Evolutionary conservation across 495 filamentous ascomycete genomes (phyloP).

Genomic region (Aspergillus cristatus): DNA sequence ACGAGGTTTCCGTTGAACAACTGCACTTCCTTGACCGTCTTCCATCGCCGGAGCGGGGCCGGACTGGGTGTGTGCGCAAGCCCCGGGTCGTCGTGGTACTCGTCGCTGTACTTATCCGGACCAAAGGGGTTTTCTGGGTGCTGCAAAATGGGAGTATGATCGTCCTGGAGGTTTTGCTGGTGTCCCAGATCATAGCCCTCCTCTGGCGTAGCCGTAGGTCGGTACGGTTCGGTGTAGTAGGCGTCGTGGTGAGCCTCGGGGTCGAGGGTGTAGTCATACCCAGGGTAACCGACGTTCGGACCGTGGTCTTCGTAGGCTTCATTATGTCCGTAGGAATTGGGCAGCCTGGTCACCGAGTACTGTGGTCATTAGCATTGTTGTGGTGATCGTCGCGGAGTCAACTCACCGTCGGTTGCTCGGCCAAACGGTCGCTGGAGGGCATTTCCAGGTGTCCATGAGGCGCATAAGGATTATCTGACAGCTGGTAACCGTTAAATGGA

Average conservation of each 20-base stretch:
- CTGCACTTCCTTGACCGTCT: conserved; percentile 96
- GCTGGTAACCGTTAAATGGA: conserved; percentile 57
- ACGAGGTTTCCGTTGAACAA: conserved; percentile 96
- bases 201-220: conserved; percentile 46
- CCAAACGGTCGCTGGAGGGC: conserved; percentile 59
- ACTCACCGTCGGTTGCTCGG: conserved; percentile 65
- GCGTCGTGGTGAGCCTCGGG: conserved; percentile 79
- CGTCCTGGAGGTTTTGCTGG: conserved; percentile 47
- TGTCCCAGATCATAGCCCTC: conserved; percentile 48
- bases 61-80: conserved; percentile 45
- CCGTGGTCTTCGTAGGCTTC: conserved; percentile 52
- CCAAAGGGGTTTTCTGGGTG: conserved; percentile 43
- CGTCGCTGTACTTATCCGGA: conserved; percentile 42
- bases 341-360: conserved; percentile 76
- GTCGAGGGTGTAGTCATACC: conserved; percentile 62
- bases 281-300: conserved; percentile 30
- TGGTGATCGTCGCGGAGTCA: conserved; percentile 1
- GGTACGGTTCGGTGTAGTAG: conserved; percentile 76
- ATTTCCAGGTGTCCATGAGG: conserved; percentile 52
- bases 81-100: conserved; percentile 36
- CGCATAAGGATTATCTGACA: conserved; percentile 57
- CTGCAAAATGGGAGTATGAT: conserved; percentile 53
- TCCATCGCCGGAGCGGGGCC: conserved; percentile 82
- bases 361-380: conserved; percentile 5
- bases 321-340: conserved; percentile 60